These are phyloP conservation scores for Schrenkiella parvula DNA, from an alignment of 345 rosid species.

Conservation along the genomic window DNA sequence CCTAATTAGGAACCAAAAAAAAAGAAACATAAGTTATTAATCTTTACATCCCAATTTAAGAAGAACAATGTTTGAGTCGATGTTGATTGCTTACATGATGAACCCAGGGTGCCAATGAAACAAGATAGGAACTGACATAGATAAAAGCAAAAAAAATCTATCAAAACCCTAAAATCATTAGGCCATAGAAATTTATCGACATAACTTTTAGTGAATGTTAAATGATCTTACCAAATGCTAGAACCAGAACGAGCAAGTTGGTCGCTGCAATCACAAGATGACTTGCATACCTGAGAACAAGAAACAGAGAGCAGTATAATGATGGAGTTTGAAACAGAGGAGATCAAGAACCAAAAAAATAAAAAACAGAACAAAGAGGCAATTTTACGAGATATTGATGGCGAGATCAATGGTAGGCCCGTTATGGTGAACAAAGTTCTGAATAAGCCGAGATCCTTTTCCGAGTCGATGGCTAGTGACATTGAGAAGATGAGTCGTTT, in stretches of 20 bases:
- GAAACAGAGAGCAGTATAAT: not conserved
- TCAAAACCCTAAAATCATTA: not conserved
- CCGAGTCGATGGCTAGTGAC: conserved; percentile 41
- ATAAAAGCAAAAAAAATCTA: conserved; percentile 10
- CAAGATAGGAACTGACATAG: conserved; percentile 45
- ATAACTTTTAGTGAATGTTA: not conserved
- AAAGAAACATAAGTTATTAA: not conserved
- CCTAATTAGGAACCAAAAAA: conserved; percentile 32
- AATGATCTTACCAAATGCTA: conserved; percentile 46
- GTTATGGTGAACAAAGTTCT: conserved; percentile 32
- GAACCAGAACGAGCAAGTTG: conserved; percentile 46
- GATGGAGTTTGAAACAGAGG: not conserved
- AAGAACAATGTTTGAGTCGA: not conserved
- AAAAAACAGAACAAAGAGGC: not conserved
- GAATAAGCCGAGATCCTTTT: conserved; percentile 39
- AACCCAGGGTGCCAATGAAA: conserved; percentile 70
- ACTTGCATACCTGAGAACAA: conserved; percentile 33
- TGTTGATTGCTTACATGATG: conserved; percentile 40
- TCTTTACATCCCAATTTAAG: not conserved
- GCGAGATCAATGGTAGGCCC: conserved; percentile 45
- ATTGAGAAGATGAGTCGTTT: conserved; percentile 35
- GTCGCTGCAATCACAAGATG: conserved; percentile 43
- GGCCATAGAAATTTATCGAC: not conserved
- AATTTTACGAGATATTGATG: conserved; percentile 40
- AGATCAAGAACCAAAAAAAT: not conserved